Conservation (phyloP, 2,329 filamentous ascomycete genomes). For the Penicillium sumatraense region DNA sequence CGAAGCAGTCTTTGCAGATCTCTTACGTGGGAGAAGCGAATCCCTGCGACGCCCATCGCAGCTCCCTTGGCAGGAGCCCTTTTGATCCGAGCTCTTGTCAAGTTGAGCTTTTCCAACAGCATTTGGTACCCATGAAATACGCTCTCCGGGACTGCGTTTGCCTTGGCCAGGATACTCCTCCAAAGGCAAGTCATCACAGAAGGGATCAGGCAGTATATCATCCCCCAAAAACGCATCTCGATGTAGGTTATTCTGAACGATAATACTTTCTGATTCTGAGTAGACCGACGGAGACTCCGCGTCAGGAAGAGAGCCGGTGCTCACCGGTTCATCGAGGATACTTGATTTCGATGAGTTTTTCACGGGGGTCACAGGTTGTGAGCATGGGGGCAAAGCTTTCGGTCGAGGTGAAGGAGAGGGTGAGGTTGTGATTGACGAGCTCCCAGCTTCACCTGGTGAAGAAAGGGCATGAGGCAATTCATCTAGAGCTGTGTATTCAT, state of each 20-base stretch:
- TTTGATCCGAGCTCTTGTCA: not conserved
- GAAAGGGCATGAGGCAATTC: too few species aligned
- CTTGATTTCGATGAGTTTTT: not conserved
- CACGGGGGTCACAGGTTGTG: not conserved
- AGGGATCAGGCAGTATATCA: not conserved
- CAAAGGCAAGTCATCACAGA: not conserved
- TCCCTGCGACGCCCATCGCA: not conserved
- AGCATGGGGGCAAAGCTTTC: too few species aligned
- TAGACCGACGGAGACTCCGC: not conserved
- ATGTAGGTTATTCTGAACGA: not conserved
- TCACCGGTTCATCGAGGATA: not conserved
- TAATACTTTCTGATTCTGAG: not conserved
- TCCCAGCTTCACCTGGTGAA: too few species aligned
- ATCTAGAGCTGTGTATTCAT: too few species aligned
- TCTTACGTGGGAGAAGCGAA: slow-evolving; percentile 25
- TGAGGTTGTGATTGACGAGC: too few species aligned
- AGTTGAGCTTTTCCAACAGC: not conserved
- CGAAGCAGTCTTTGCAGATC: slow-evolving; percentile 33
- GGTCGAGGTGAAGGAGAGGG: too few species aligned
- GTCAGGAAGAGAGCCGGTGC: not conserved
- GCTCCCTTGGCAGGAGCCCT: too few species aligned
- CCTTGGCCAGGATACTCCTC: not conserved
- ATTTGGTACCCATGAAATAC: not conserved
- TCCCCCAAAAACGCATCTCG: not conserved
- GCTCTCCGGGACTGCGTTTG: not conserved